phyloP scores from a whole-genome alignment of 805 yeast species.

The Metschnikowia colocasiae region DNA sequence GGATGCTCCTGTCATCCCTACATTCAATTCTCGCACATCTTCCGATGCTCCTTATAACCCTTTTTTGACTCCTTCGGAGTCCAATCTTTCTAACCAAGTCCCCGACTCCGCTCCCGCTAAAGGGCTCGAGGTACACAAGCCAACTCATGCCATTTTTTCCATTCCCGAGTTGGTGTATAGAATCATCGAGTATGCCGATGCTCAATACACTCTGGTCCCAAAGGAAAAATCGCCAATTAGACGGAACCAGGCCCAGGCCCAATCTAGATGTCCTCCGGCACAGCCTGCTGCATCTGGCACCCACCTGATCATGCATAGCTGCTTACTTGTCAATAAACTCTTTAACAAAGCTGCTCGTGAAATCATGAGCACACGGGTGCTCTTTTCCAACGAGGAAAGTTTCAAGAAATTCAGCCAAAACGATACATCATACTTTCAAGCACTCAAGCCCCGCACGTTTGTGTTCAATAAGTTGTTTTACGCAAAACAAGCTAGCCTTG shows the following conservation, averaged over 20 bases:
- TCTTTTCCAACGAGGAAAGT: constrained; percentile 47
- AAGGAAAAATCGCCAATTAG: constrained; percentile 57
- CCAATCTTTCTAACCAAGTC: background rate
- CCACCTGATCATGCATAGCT: constrained; percentile 44
- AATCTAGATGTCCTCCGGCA: background rate
- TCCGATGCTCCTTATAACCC: background rate
- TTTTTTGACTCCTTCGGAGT: background rate
- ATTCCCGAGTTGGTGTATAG: constrained; percentile 72
- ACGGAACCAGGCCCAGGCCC: constrained; percentile 42
- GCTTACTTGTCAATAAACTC: constrained; percentile 63
- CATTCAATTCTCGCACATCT: background rate
- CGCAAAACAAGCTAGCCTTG: constrained; percentile 52
- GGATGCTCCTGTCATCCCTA: background rate
- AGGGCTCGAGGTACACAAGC: background rate
- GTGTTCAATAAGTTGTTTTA: constrained; percentile 64
- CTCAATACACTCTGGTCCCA: constrained; percentile 50
- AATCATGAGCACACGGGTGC: constrained; percentile 51
- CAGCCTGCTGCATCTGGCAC: background rate
- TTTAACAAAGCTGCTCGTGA: constrained; percentile 59
- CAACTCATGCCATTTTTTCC: constrained; percentile 44
- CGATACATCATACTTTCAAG: constrained; percentile 1
- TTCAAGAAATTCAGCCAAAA: constrained; percentile 37
- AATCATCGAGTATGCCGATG: constrained; percentile 61
- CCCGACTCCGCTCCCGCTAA: background rate
- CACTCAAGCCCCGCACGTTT: constrained; percentile 38